Conservation (phyloP, 805 yeast species). For the Limtongia smithiae region DNA sequence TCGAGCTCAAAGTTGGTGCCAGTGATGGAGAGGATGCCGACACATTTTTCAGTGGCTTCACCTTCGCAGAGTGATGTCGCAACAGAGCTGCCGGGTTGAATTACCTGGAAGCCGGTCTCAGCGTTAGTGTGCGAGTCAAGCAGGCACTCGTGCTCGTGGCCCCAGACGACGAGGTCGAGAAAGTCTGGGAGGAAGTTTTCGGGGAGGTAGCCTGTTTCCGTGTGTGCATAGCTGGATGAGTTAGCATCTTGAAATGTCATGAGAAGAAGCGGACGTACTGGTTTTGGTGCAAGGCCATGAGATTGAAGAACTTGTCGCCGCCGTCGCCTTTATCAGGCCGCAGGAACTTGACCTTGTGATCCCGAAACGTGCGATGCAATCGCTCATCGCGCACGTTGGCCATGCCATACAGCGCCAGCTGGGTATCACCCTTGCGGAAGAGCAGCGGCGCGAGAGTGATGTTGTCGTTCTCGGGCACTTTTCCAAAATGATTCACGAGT, state of each 20-base stretch:
- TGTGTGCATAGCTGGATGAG: conserved; percentile 49
- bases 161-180: conserved; percentile 86
- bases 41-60: conserved; percentile 69
- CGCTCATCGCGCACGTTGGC: conserved; percentile 89
- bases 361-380: conserved; percentile 73
- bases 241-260: background rate
- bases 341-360: conserved; percentile 72
- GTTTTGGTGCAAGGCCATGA: conserved; percentile 89
- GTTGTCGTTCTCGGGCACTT: conserved; percentile 68
- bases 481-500: conserved; percentile 83
- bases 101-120: conserved; percentile 63
- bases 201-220: conserved; percentile 78
- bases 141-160: conserved; percentile 94
- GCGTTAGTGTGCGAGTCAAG: conserved; percentile 58
- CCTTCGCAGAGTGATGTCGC: conserved; percentile 88
- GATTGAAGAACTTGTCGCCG: conserved; percentile 68
- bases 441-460: conserved; percentile 73
- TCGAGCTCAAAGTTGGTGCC: conserved; percentile 55
- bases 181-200: conserved; percentile 79
- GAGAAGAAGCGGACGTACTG: conserved; percentile 37
- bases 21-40: conserved; percentile 64
- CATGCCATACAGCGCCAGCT: conserved; percentile 81
- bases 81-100: conserved; percentile 92
- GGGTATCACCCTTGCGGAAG: conserved; percentile 76
- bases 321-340: conserved; percentile 52